Evolutionary conservation across 2,329 filamentous ascomycete species (phyloP), one percentile per base, ranked within the genome.

Genomic region (Verticillium alfalfae): DNA sequence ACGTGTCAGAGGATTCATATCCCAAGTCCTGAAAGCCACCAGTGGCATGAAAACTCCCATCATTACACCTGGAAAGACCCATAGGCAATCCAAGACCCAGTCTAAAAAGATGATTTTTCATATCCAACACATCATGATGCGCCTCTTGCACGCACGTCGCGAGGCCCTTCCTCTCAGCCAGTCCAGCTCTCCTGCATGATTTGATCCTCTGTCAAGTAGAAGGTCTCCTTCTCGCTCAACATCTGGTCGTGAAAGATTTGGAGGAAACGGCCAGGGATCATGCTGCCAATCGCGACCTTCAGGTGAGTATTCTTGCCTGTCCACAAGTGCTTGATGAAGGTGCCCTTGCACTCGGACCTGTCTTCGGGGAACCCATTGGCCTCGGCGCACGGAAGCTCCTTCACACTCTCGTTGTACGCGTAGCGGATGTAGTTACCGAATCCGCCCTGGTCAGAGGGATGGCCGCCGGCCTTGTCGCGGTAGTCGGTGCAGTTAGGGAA

Each of bases 401-500:
- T 72, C 64, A 80, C 77, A 63, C 76, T 73, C 61, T 76, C 71
- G 49, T 69, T 70, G 62, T 72, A 78, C 59, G 76, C 73, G 68
- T 80, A 80, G 41, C 78, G 74, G 60, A 79, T 73, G 61, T 69
- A 75, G 9, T 73, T 77, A 67, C 77, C 78, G 65, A 80, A 80
- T 13, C 75, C 78, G 56, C 76, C 77, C 68, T 80, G 78, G 38
- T 78, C 75, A 6, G 75, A 77, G n/a, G 75, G 75, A 60, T 72
- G 72, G 38, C 75, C 75, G 6, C 73, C 71, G 16, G 55, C 59
- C 67, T 73, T 75, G 60, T 66, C 66, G 57, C 73, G 72, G 66
- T 76, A 78, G 60, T 76, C 70, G 57, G 70, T 67, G 67, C 77
- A 79, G n/a, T 74, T 71, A 38, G 26, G 36, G 31, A 39, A 58